Percentiles rank a stretch among this genome's conserved stretches.
phyloP scores from a whole-genome alignment of 495 filamentous ascomycete genomes.

The Sordaria brevicollis region DNA sequence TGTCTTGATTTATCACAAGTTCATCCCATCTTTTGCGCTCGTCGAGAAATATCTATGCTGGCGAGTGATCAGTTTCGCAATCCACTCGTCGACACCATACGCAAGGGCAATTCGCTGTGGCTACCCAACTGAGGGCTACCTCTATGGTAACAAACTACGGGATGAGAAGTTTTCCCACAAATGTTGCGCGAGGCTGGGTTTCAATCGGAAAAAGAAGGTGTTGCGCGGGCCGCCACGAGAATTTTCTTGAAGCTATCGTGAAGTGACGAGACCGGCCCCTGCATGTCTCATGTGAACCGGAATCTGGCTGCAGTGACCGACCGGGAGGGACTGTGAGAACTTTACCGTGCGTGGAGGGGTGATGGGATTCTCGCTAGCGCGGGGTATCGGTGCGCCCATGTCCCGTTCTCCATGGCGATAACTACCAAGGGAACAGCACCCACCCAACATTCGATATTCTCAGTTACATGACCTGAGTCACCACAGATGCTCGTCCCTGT shows the following conservation, averaged over 20 bases:
- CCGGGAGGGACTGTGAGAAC: neutral
- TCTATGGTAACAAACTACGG: neutral
- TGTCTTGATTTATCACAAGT: neutral
- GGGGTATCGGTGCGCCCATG: neutral
- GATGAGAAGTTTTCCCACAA: neutral
- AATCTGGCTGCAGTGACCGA: neutral
- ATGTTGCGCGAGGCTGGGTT: neutral
- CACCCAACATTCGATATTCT: neutral
- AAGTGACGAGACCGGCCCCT: neutral
- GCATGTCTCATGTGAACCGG: neutral
- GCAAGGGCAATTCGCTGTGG: neutral
- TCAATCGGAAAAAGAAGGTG: neutral
- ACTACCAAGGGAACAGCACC: neutral
- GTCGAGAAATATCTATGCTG: neutral
- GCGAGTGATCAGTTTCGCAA: neutral
- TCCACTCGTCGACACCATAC: neutral
- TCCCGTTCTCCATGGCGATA: too few relatives aligned
- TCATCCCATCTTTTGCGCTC: neutral
- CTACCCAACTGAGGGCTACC: too few relatives aligned
- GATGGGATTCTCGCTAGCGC: neutral
- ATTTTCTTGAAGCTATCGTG: neutral
- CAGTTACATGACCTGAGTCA: neutral
- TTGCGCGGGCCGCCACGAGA: neutral
- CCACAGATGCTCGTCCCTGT: neutral
- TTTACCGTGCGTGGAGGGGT: neutral